Conservation (phyloP, 345 rosid species). For the Bruguiera gymnorhiza region DNA sequence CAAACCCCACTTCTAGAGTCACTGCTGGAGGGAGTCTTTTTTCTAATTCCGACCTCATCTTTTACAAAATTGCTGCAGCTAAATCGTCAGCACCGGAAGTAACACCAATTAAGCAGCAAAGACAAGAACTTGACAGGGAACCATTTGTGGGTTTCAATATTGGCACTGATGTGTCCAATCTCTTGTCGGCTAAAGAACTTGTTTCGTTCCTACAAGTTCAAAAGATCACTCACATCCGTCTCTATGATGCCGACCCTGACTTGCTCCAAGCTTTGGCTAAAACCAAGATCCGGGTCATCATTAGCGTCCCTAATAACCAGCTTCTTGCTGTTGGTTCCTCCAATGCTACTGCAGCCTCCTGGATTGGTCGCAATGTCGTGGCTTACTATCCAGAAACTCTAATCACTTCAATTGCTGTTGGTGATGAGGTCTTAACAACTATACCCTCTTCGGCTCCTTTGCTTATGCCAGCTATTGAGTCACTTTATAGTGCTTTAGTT, state of each 20-base stretch:
- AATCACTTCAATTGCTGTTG: slow-evolving; percentile 73
- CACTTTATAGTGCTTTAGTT: slow-evolving; percentile 79
- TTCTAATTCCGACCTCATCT: not conserved
- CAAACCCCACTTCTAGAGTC: not conserved
- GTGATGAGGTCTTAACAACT: slow-evolving; percentile 89
- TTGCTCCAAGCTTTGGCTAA: slow-evolving; percentile 71
- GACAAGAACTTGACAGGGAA: slow-evolving; percentile 48
- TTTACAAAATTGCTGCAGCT: slow-evolving; percentile 18
- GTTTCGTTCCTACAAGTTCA: slow-evolving; percentile 67
- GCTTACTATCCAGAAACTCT: slow-evolving; percentile 77
- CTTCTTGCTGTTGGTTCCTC: slow-evolving; percentile 91
- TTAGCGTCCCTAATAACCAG: slow-evolving; percentile 93
- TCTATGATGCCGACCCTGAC: slow-evolving; percentile 81
- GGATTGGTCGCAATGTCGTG: slow-evolving; percentile 77
- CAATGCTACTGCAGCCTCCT: slow-evolving; percentile 78
- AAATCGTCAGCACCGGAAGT: slow-evolving; percentile 21
- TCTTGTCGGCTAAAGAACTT: slow-evolving; percentile 45
- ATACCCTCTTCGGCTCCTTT: slow-evolving; percentile 83
- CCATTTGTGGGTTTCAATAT: slow-evolving; percentile 81
- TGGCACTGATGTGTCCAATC: slow-evolving; percentile 68
- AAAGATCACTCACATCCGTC: slow-evolving; percentile 68
- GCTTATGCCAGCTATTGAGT: slow-evolving; percentile 77
- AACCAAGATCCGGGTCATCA: slow-evolving; percentile 83
- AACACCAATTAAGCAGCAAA: slow-evolving; percentile 30
- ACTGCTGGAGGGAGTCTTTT: not conserved